Base-by-base conservation (phyloP, 2,329 filamentous ascomycete genomes). In the Colletotrichum sp. region DNA sequence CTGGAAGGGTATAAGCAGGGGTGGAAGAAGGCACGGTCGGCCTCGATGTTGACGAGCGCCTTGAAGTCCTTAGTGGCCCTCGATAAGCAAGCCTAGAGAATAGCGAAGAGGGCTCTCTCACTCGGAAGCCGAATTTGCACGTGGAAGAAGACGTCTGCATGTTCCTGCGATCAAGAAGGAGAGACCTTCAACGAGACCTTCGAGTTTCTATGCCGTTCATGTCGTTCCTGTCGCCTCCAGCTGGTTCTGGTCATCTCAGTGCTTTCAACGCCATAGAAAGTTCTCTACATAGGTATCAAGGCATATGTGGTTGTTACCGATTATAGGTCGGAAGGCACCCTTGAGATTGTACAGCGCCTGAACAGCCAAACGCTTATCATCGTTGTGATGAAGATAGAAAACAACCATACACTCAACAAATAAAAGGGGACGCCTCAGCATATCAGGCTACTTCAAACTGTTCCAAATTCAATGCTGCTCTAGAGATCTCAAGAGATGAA, bases 341-440 rank as follows among this genome's bases (percentile, higher is more conserved):
- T 4, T 12, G 0, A 0, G 0, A 1, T 48, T 48, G 0, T 6
- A 12, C 39, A 48, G 9, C 18, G 0, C 18, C 18, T 48, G 1
- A 0, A 0, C 36, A 48, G 18, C 0, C n/a, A n/a, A n/a, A 1
- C 9, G 6, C 39, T 2, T 2, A 2, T 43, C 0, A n/a, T 48
- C 18, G 18, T 48, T 48, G 16, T 0, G 18, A 4, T 48, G 3
- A 12, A 43, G 12, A 48, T 12, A 5, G 16, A 48, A 12, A 48
- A n/a, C 5, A 48, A 0, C 3, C 39, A 18, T 2, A n/a, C 1
- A 6, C 18, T 48, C 0, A 1, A n/a, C 0, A 18, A 0, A 18
- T n/a, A 48, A 12, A 0, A n/a, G 5, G n/a, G 18, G 0, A 1
- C 39, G 18, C 4, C 39, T 48, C 39, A 12, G 39, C 18, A 48